Evolutionary conservation across 2,329 filamentous ascomycete genomes (phyloP).

Genomic region (Hymenoscyphus occultus): DNA sequence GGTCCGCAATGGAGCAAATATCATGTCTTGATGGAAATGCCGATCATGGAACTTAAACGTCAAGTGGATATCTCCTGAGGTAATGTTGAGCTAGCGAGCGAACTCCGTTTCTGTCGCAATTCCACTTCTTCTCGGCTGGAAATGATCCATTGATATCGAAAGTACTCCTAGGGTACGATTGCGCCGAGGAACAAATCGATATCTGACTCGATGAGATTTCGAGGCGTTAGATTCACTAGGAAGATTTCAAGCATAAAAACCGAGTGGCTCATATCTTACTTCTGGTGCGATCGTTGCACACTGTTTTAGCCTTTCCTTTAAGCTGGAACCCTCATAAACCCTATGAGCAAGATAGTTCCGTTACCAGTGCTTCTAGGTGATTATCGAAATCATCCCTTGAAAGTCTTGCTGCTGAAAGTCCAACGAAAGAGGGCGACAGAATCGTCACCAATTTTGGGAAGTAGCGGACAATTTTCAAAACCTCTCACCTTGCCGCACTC

Average conservation of each 20-base stretch:
- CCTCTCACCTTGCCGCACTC: not conserved
- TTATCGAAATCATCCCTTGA: not conserved
- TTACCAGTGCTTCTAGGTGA: not conserved
- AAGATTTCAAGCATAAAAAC: not conserved
- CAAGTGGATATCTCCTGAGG: not conserved
- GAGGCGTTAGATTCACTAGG: too few species aligned
- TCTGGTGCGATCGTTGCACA: not conserved
- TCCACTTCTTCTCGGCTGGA: not conserved
- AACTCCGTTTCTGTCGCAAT: not conserved
- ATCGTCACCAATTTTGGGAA: not conserved
- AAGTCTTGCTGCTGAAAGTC: not conserved
- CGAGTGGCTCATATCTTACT: not conserved
- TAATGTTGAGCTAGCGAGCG: not conserved
- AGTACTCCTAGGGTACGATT: not conserved
- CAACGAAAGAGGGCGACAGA: not conserved
- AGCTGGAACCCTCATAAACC: not conserved
- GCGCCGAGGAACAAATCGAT: too few species aligned
- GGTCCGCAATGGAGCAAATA: too few species aligned
- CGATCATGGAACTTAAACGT: not conserved
- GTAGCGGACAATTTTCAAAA: not conserved
- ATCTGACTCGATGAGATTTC: not conserved
- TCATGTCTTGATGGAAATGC: too few species aligned
- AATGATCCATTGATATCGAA: not conserved
- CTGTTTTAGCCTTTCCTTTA: not conserved
- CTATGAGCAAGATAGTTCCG: not conserved